phyloP scores from a whole-genome alignment of 2,329 filamentous ascomycete genomes.

The Periconia sp. region DNA sequence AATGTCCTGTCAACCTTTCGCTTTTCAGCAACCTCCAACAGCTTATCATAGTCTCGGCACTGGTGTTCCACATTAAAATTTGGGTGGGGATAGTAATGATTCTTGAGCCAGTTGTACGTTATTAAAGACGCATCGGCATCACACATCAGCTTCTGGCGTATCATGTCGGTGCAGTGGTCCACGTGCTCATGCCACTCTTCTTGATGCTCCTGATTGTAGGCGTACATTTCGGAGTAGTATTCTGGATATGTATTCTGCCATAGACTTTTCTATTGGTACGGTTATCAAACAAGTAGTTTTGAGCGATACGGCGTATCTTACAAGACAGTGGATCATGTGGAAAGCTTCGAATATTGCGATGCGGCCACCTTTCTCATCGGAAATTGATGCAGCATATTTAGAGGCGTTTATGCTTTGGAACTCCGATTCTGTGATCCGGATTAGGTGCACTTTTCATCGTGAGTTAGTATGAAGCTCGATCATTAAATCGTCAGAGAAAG shows the following conservation, averaged over 20 bases:
- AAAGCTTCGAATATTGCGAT: slow-evolving; percentile 13
- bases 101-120: slow-evolving; percentile 19
- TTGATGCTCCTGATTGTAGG: not conserved
- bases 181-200: slow-evolving; percentile 12
- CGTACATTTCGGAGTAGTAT: slow-evolving; percentile 5
- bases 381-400: slow-evolving; percentile 4
- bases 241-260: slow-evolving; percentile 12
- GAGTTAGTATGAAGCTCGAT: too few relatives aligned
- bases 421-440: slow-evolving; percentile 8
- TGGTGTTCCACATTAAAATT: slow-evolving; percentile 20
- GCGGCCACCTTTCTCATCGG: slow-evolving; percentile 3
- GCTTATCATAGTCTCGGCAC: slow-evolving; percentile 11
- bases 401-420: slow-evolving; percentile 9
- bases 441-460: slow-evolving; percentile 3
- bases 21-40: too few relatives aligned
- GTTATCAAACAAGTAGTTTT: too few relatives aligned
- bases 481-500: not conserved
- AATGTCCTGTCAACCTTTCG: too few relatives aligned
- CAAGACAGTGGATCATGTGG: slow-evolving; percentile 15
- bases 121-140: slow-evolving; percentile 14
- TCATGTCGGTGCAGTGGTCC: slow-evolving; percentile 21
- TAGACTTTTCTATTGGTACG: slow-evolving; percentile 5
- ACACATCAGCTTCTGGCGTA: slow-evolving; percentile 22
- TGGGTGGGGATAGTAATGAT: slow-evolving; percentile 12
- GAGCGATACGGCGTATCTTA: not conserved